Base-by-base conservation (phyloP, 257 asterid species). In the Ligustrum vulgare region DNA sequence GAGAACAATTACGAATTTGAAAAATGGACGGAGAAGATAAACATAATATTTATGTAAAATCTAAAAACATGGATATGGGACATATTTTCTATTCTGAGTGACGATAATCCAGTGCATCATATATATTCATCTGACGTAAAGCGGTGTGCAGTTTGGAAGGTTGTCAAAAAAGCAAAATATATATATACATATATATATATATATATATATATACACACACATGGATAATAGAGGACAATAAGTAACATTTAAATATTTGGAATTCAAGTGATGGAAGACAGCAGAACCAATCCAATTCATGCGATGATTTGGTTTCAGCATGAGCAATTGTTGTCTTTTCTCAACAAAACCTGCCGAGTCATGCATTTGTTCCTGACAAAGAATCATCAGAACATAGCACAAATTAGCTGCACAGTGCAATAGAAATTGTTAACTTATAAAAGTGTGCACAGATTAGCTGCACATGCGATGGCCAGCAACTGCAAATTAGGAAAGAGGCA, bases 261-360 rank as follows among this genome's bases (percentile, higher is more conserved):
- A 84, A 77, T 92, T 94, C 75, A 94, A 88, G 82, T 94, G 98
- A 78, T 95, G 98, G 58, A 98, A 80, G 74, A 90, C 99, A 69
- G 99, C 95, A 85, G 92, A 94, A 77, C 99, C 98, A 81, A 94
- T 94, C 99, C 99, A 94, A 85, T 94, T 94, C 99, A 94, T 92
- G 58, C 99, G 96, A 83, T 94, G 99, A 69, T 91, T 94, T 79
- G 99, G 94, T 77, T 95, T 95, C 86, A 95, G 99, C 67, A 96
- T 87, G 80, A 94, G 95, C 83, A 94, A 83, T 77, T 86, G 99
- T 70, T 91, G 99, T 82, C 98, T 91, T 79, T 98, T 92, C 85
- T 94, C 97, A 67, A 92, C 99, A 81, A 94, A 94, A 78, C 98
- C 99, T 67, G 88, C 87, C 91, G 92, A 83, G 89, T 94, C 99